Conservation (phyloP, 2,329 filamentous ascomycete species). For the Pseudocercospora fijiensis region DNA sequence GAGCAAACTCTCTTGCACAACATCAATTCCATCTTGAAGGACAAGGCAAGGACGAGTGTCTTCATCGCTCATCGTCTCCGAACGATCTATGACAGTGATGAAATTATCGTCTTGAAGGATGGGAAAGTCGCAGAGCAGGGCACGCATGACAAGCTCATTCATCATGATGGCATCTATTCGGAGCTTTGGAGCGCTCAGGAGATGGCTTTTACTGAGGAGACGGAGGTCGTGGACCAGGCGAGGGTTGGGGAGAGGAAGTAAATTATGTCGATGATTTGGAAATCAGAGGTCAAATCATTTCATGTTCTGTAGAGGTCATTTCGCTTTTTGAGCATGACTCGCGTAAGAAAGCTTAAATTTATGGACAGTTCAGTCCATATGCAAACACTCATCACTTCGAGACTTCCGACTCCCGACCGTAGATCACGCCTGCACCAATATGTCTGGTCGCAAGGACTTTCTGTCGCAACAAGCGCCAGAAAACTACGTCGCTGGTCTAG, state of each 20-base stretch:
- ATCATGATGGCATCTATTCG: conserved; percentile 75
- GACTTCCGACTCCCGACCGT: neutral
- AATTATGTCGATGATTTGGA: conserved; percentile 20
- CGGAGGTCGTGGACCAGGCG: conserved; percentile 16
- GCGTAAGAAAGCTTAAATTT: neutral
- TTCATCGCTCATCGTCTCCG: conserved; percentile 91
- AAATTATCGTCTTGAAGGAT: conserved; percentile 86
- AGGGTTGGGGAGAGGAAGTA: neutral
- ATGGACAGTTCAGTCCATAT: neutral
- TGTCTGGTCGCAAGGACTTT: conserved; percentile 76
- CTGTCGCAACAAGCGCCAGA: conserved; percentile 71
- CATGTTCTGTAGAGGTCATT: neutral
- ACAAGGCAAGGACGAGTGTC: conserved; percentile 85
- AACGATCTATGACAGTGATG: conserved; percentile 87
- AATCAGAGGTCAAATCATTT: neutral
- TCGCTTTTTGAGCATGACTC: neutral
- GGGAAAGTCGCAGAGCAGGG: conserved; percentile 86
- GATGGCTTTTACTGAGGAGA: conserved; percentile 41
- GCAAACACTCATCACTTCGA: neutral
- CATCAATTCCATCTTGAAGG: conserved; percentile 87
- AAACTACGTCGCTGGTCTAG: conserved; percentile 83
- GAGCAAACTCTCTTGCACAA: conserved; percentile 87
- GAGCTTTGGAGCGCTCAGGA: conserved; percentile 73
- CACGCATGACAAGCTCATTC: conserved; percentile 80
- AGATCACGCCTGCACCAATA: conserved; percentile 33